A percentile compares a stretch with the other conserved stretches of the same genome.
Conservation (phyloP, 805 yeast genomes). For the Monosporozyma unispora region DNA sequence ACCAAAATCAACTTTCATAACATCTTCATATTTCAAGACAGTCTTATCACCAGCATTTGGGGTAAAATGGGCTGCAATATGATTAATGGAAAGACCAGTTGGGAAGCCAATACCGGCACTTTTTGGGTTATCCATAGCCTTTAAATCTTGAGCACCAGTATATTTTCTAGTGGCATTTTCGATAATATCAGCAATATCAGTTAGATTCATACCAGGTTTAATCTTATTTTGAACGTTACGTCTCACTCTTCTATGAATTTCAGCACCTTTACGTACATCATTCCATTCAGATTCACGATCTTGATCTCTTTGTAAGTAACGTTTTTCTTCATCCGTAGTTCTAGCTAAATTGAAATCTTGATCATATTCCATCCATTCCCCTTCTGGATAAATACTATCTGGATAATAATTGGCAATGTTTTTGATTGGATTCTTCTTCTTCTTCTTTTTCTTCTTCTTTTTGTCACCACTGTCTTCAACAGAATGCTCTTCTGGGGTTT, state of each 20-base stretch:
- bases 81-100: conserved; percentile 89
- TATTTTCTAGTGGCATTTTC: conserved; percentile 76
- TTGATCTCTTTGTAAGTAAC: conserved; percentile 54
- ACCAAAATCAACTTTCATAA: conserved; percentile 94
- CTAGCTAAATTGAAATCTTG: conserved; percentile 56
- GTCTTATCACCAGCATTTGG: conserved; percentile 92
- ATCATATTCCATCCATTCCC: conserved; percentile 75
- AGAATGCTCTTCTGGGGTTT: conserved; percentile 2
- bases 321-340: conserved; percentile 76
- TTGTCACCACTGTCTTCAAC: conserved; percentile 9
- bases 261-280: conserved; percentile 92
- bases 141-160: conserved; percentile 53
- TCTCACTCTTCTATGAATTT: conserved; percentile 87
- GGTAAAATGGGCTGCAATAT: conserved; percentile 95
- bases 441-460: conserved; percentile 47
- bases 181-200: conserved; percentile 79
- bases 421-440: conserved; percentile 44
- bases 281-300: conserved; percentile 58
- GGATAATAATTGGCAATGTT: conserved; percentile 63
- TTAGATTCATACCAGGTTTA: conserved; percentile 88
- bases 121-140: conserved; percentile 32
- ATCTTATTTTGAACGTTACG: conserved; percentile 63
- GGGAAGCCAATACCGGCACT: conserved; percentile 94
- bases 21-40: conserved; percentile 76
- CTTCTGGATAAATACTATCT: conserved; percentile 71